Evolutionary conservation across 169 alveolate species (phyloP).

Genomic region (Eimeria acervulina): DNA sequence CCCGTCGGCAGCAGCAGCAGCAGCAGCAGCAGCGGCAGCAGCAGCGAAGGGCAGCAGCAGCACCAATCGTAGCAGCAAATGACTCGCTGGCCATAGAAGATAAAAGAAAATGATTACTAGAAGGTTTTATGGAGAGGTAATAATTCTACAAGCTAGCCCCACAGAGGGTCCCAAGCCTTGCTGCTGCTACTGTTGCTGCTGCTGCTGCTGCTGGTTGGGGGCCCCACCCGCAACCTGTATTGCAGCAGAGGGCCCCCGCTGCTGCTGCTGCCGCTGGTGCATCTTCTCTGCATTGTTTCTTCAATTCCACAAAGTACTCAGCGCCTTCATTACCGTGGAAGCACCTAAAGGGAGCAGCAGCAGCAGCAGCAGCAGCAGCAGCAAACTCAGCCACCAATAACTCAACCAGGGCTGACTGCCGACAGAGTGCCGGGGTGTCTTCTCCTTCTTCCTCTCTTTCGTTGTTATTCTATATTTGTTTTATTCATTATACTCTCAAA

Average conservation of each 20-base stretch:
- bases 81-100: background rate
- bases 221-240: background rate
- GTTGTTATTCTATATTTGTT: no score
- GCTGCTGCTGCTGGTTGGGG: background rate
- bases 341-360: no score
- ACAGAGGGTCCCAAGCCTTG: background rate
- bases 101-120: background rate
- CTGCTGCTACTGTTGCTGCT: slow-evolving; percentile 7
- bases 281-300: background rate
- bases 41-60: background rate
- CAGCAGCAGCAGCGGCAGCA: slow-evolving; percentile 24
- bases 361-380: no score
- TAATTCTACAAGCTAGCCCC: background rate
- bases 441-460: no score
- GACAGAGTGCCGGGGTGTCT: no score
- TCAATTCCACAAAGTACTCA: no score
- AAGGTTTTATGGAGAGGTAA: background rate
- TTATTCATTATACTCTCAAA: no score
- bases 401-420: background rate
- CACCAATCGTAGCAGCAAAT: background rate
- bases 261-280: background rate
- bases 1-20: slow-evolving; percentile 54
- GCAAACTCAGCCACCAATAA: no score
- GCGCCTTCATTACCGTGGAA: background rate
- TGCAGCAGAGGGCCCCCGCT: background rate